phyloP scores from a whole-genome alignment of 202 grass and related monocot species.

The Saccharum hybrid region DNA sequence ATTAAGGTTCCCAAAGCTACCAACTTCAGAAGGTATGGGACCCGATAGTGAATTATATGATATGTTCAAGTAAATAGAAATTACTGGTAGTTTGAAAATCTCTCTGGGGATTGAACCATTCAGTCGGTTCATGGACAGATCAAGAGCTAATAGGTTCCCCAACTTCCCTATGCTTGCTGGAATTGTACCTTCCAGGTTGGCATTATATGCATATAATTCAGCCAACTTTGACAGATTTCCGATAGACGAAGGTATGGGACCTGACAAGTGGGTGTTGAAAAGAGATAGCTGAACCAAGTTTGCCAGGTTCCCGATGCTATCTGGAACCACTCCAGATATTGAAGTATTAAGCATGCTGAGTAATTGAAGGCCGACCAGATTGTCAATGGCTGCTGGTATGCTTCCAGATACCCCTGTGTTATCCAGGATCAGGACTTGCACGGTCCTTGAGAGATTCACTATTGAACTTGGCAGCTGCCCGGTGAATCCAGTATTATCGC shows the following conservation, averaged over 20 bases:
- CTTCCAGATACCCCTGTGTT: not conserved
- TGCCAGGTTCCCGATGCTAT: conserved; percentile 23
- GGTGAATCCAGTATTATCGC: not conserved
- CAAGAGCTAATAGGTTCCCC: not conserved
- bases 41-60: conserved; percentile 35
- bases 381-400: conserved; percentile 16
- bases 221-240: conserved; percentile 37
- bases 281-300: not conserved
- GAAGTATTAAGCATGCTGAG: not conserved
- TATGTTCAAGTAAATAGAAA: not conserved
- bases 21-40: conserved; percentile 25
- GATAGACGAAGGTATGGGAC: conserved; percentile 24
- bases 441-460: not conserved
- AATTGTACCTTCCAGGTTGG: conserved; percentile 9
- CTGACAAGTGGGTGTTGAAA: not conserved
- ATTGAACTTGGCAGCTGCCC: not conserved
- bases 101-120: conserved; percentile 26
- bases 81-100: not conserved
- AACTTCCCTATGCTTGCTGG: conserved; percentile 6
- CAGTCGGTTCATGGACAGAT: not conserved
- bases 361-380: not conserved
- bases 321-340: conserved; percentile 31
- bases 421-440: not conserved
- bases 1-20: conserved; percentile 13
- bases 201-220: rapidly evolving